A percentile compares a stretch with the other conserved stretches of the same genome.
Conservation (phyloP, 2,329 filamentous ascomycete species). For the Pseudocercospora eumusae region DNA sequence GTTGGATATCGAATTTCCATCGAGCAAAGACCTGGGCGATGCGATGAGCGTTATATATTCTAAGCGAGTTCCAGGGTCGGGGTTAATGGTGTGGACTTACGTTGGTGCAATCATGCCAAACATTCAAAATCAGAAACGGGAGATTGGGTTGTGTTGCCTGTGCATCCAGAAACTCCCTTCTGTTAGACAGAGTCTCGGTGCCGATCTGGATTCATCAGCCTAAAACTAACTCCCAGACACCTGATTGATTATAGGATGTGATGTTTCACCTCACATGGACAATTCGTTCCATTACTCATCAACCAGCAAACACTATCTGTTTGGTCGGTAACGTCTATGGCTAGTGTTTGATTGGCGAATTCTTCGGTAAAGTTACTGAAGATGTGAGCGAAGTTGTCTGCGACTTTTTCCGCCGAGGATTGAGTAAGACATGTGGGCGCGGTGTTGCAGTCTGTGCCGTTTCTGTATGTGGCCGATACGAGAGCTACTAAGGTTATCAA, state of each 20-base stretch:
- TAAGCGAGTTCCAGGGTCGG: no score
- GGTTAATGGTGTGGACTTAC: not conserved
- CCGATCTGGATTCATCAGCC: not conserved
- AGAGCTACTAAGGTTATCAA: not conserved
- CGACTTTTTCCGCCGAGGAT: conserved; percentile 26
- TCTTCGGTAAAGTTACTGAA: conserved; percentile 31
- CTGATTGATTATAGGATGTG: no score
- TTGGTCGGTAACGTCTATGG: conserved; percentile 31
- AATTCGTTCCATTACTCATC: conserved; percentile 32
- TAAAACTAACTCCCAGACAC: no score
- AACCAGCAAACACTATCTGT: conserved; percentile 35
- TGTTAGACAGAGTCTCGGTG: conserved; percentile 24
- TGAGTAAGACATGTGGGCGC: conserved; percentile 24
- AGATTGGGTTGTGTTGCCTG: conserved; percentile 32
- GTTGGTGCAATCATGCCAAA: conserved; percentile 33
- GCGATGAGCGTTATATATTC: no score
- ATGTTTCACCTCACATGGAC: conserved; percentile 20
- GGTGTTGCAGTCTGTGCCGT: not conserved
- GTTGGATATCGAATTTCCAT: conserved; percentile 31
- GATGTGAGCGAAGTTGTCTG: conserved; percentile 31
- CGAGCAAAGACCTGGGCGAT: conserved; percentile 29
- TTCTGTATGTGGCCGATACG: not conserved
- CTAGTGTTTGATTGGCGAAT: conserved; percentile 26
- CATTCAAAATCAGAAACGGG: conserved; percentile 32
- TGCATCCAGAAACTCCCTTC: conserved; percentile 27